Base-by-base conservation (phyloP, 352 stramenopile genomes). In the Elongisporangium prolatum region DNA sequence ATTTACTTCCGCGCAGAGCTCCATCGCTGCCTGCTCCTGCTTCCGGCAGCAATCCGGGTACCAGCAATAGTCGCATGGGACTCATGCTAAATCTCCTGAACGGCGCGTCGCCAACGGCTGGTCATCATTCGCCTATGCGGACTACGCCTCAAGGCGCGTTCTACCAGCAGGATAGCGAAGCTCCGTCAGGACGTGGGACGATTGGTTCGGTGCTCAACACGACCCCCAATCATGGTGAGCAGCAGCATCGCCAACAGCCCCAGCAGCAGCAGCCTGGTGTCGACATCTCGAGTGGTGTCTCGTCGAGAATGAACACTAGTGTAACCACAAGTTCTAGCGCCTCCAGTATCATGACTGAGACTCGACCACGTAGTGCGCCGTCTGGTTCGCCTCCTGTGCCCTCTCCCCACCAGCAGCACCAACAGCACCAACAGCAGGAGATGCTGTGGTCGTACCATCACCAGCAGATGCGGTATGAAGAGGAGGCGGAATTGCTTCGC, bases 81-180 rank as follows among this genome's bases (percentile, higher is more conserved):
- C 68, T 89, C 37, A 93, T 93, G 83, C 77, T 79, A 11, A 93
- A 79, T 38, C 62, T 93, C n/a, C 64, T 93, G 14, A 93, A 91
- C 63, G 77, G 88, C 3, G 65, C 77, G 2, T 87, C 80, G 8
- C 73, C 79, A 61, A 72, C 34, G 52, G 50, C 18, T 67, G 69
- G 64, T 2, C 72, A 74, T 9, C 69, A 82, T 38, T 87, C 77
- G 34, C 68, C 79, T 1, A 59, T 78, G 48, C 28, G 28, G 28
- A 40, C 28, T 2, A 40, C 28, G 8, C 28, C 28, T 9, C 28
- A 40, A 5, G 28, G 48, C 21, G 9, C 48, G 21, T 25, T 11
- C 48, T 25, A 52, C 48, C 18, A 52, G 48, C 48, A 52, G 11
- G 28, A 40, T 14, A 13, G 28, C 14, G 28, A 40, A 40, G 28